phyloP scores from a whole-genome alignment of 768 basidiomycete species.

The Serendipita vermifera region DNA sequence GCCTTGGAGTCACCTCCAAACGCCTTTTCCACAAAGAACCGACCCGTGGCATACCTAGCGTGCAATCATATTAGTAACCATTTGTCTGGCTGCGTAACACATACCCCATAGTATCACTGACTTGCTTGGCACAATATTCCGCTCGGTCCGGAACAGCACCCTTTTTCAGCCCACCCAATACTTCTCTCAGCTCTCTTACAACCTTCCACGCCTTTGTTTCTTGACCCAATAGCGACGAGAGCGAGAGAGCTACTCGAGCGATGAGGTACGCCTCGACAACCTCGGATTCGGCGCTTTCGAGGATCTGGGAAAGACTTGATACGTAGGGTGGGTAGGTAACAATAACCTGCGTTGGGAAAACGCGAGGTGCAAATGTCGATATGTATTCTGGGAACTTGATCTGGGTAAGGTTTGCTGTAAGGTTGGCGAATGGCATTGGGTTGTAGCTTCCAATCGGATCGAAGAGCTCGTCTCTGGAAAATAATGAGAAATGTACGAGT shows the following conservation, averaged over 20 bases:
- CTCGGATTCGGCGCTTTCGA: constrained; percentile 51
- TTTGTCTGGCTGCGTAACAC: constrained; percentile 64
- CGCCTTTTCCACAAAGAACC: constrained; percentile 68
- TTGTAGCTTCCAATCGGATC: constrained; percentile 87
- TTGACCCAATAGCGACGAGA: constrained; percentile 59
- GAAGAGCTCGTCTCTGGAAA: constrained; percentile 45
- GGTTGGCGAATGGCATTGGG: constrained; percentile 53
- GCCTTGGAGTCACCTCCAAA: constrained; percentile 67
- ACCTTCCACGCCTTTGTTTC: constrained; percentile 71
- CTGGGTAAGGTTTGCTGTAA: constrained; percentile 56
- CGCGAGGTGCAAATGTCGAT: constrained; percentile 65
- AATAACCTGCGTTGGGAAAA: constrained; percentile 60
- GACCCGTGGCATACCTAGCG: constrained; percentile 25
- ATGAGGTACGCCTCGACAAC: constrained; percentile 82
- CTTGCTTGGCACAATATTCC: constrained; percentile 64
- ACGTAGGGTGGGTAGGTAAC: constrained; percentile 74
- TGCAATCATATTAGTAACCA: background rate
- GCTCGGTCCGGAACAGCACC: constrained; percentile 73
- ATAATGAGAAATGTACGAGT: constrained; percentile 1
- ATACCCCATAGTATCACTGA: constrained; percentile 72
- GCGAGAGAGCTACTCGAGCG: constrained; percentile 52
- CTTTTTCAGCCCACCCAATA: constrained; percentile 70
- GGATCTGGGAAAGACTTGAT: constrained; percentile 48
- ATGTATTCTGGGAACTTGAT: constrained; percentile 80
- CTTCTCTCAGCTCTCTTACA: constrained; percentile 53